Base-by-base conservation (phyloP, 2,329 filamentous ascomycete species). In the Ceratocystis cacaofunesta region DNA sequence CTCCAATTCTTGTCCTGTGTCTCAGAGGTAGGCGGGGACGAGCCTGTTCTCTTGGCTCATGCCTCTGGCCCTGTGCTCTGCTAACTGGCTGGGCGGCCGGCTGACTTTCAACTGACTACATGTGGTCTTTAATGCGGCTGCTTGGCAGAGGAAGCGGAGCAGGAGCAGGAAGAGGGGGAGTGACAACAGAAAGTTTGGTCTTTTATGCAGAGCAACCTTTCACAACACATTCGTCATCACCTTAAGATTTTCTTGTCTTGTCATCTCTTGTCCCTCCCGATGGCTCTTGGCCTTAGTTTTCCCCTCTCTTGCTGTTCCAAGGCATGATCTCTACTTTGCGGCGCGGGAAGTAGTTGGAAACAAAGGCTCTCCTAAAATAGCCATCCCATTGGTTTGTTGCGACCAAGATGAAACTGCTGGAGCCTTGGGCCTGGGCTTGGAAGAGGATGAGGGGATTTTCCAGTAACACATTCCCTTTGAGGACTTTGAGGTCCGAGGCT, bases 371-470 rank as follows among this genome's bases (percentile, higher is more conserved):
- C 55, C 55, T 28, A 58, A 58, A 58, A 58, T 58, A 58, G 55
- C 32, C 25, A 36, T 58, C 17, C 55, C 55, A 36, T 58, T 7
- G 6, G 25, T n/a, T 32, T 57, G 55, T 58, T 58, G 55, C 25
- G 55, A 58, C 55, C 55, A 58, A 58, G 55, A 58, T 58, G 55
- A 58, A 58, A 58, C 55, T 52, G 55, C 28, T 36, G 52, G 32
- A 58, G 32, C 28, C 22, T 22, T 22, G n/a, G 46, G n/a, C 30
- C 6, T 8, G 55, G 28, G 25, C 48, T 52, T 52, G 22, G 8
- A 52, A 10, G 22, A 52, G 10, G 22, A 52, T 22, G 22, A 52
- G 15, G 48, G 15, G 15, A 25, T 22, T 12, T 19, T 22, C 17
- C 17, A 22, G 19, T 2, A 22, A 48, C 46, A 48, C 19, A 48